Evolutionary conservation across 306 rosid species (phyloP).

Genomic region (Dalbergia cultrata): DNA sequence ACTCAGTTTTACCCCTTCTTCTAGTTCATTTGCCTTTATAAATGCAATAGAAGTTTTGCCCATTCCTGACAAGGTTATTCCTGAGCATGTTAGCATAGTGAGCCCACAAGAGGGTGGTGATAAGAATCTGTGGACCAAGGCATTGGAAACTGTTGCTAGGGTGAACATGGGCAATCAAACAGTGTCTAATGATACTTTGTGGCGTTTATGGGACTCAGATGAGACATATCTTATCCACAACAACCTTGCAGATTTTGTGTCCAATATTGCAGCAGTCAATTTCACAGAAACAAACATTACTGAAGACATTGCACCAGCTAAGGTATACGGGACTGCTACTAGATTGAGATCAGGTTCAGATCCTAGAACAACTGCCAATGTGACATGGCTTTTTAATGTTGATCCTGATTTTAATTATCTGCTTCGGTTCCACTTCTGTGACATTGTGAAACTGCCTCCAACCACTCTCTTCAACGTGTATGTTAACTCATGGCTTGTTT

Average conservation of each 20-base stretch:
- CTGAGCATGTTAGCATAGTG: conserved; percentile 46
- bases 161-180: conserved; percentile 72
- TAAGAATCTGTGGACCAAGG: conserved; percentile 48
- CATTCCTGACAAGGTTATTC: conserved; percentile 63
- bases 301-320: conserved; percentile 53
- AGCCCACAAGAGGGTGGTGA: conserved; percentile 33
- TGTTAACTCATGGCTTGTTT: conserved; percentile 60
- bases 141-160: conserved; percentile 67
- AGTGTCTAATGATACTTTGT: conserved; percentile 57
- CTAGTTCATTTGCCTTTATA: conserved; percentile 66
- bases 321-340: conserved; percentile 68
- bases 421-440: conserved; percentile 78
- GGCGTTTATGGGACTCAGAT: conserved; percentile 73
- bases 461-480: conserved; percentile 53
- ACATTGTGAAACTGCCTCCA: conserved; percentile 40
- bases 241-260: conserved; percentile 42
- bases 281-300: conserved; percentile 31
- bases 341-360: conserved; percentile 39
- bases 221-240: conserved; percentile 41
- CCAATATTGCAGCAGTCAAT: conserved; percentile 53
- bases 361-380: conserved; percentile 42
- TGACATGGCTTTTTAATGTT: conserved; percentile 65
- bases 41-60: conserved; percentile 73
- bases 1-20: conserved; percentile 65
- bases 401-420: conserved; percentile 72